Conservation (phyloP, 1,284 basidiomycete genomes). For the Salmacisia buchloeana region DNA sequence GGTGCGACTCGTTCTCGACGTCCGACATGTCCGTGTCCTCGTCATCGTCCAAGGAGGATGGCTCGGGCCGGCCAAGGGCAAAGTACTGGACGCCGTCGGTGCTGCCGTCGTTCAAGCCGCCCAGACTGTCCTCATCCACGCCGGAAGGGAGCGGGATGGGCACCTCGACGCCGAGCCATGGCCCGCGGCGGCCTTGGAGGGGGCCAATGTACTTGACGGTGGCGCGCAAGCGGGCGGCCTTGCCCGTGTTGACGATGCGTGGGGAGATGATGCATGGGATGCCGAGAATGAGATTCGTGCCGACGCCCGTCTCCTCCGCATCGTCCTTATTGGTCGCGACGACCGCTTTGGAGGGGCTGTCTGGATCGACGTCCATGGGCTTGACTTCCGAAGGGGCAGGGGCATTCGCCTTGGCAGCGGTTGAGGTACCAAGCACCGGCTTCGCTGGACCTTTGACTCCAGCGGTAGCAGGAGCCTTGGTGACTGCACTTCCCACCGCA, state of each 20-base stretch:
- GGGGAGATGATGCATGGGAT: constrained; percentile 27
- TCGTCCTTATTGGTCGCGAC: not conserved
- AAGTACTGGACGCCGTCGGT: constrained; percentile 75
- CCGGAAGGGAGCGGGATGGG: constrained; percentile 14
- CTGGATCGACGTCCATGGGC: not conserved
- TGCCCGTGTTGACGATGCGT: not conserved
- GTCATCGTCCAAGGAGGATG: constrained; percentile 63
- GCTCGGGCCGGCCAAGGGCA: constrained; percentile 61
- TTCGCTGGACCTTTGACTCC: constrained; percentile 2
- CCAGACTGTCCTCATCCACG: not conserved
- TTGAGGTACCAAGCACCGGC: not conserved
- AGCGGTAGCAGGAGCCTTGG: not conserved
- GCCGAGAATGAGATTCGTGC: constrained; percentile 9
- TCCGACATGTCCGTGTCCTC: constrained; percentile 52
- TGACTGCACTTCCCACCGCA: not conserved
- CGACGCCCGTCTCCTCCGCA: not conserved
- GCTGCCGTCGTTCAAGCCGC: constrained; percentile 69
- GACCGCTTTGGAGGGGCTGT: not conserved
- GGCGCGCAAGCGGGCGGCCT: constrained; percentile 18
- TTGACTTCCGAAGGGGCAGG: not conserved
- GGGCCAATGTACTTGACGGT: constrained; percentile 35
- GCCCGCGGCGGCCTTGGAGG: constrained; percentile 13
- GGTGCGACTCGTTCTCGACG: constrained; percentile 39
- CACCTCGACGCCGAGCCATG: constrained; percentile 35
- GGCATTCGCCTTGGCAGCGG: not conserved